phyloP scores from a whole-genome alignment of 495 filamentous ascomycete genomes.

The Lophiostoma macrostomum region DNA sequence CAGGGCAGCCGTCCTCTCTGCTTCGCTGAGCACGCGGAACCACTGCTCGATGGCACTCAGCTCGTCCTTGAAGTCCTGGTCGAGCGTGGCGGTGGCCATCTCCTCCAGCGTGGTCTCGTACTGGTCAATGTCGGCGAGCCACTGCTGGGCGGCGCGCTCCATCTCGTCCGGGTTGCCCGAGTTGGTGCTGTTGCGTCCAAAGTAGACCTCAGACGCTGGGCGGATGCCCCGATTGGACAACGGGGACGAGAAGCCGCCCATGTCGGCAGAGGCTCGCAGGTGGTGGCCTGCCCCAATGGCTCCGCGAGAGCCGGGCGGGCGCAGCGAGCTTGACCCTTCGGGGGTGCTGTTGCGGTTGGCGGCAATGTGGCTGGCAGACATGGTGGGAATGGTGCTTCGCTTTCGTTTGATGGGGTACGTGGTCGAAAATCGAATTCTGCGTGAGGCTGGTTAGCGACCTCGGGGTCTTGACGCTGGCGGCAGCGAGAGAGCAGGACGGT shows the following conservation, averaged over 20 bases:
- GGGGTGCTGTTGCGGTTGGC: slow-evolving; percentile 98
- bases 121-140: slow-evolving; percentile 98
- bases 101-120: slow-evolving; percentile 97
- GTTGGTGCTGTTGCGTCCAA: slow-evolving; percentile 64
- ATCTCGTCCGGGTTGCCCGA: slow-evolving; percentile 75
- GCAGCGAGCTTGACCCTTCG: slow-evolving; percentile 72
- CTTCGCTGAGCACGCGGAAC: slow-evolving; percentile 96
- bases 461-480: neutral
- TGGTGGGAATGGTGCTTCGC: slow-evolving; percentile 39
- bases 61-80: slow-evolving; percentile 99
- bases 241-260: slow-evolving; percentile 78
- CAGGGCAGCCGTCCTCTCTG: slow-evolving; percentile 89
- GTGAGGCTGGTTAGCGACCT: slow-evolving; percentile 8
- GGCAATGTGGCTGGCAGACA: slow-evolving; percentile 59
- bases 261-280: slow-evolving; percentile 92
- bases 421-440: slow-evolving; percentile 27
- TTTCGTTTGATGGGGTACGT: neutral
- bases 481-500: neutral
- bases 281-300: slow-evolving; percentile 76
- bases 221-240: slow-evolving; percentile 77
- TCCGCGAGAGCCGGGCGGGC: slow-evolving; percentile 85
- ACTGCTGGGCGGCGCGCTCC: slow-evolving; percentile 94
- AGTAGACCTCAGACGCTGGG: slow-evolving; percentile 89
- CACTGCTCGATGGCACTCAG: slow-evolving; percentile 98
- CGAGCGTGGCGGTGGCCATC: slow-evolving; percentile 95